phyloP scores from a whole-genome alignment of 306 rosid genomes.

The Rosa chinensis region DNA sequence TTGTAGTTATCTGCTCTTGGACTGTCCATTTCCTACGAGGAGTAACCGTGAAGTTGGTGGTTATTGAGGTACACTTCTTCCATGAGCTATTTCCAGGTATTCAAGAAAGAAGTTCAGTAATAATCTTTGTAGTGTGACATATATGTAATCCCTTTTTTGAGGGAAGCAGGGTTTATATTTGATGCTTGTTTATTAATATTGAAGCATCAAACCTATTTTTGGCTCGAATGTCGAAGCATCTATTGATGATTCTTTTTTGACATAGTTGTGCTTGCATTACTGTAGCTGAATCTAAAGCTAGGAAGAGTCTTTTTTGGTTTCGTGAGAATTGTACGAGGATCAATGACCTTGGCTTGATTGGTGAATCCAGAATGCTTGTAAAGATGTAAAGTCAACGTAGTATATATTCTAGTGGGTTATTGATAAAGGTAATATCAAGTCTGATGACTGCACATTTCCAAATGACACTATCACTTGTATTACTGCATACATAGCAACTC shows the following conservation, averaged over 20 bases:
- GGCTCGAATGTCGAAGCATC: neutral
- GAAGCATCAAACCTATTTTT: neutral
- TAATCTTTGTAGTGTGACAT: neutral
- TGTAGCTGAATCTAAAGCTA: neutral
- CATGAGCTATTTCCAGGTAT: neutral
- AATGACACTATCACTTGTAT: neutral
- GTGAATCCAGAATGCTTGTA: neutral
- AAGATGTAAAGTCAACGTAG: neutral
- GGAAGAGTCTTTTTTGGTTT: neutral
- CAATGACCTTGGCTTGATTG: neutral
- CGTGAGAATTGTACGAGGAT: neutral
- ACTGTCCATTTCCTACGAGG: neutral
- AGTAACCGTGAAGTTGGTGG: neutral
- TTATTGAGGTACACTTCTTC: neutral
- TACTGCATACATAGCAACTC: neutral
- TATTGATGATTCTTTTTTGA: neutral
- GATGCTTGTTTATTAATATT: neutral
- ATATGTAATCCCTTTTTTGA: neutral
- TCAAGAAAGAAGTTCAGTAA: neutral
- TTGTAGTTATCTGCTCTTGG: constrained; percentile 6
- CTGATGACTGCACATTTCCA: neutral
- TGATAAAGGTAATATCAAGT: neutral
- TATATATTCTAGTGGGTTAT: neutral
- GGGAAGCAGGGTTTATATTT: neutral
- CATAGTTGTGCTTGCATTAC: neutral